phyloP scores from a whole-genome alignment of 192 early-diverging fungal species.

The Allomyces javanicus region DNA sequence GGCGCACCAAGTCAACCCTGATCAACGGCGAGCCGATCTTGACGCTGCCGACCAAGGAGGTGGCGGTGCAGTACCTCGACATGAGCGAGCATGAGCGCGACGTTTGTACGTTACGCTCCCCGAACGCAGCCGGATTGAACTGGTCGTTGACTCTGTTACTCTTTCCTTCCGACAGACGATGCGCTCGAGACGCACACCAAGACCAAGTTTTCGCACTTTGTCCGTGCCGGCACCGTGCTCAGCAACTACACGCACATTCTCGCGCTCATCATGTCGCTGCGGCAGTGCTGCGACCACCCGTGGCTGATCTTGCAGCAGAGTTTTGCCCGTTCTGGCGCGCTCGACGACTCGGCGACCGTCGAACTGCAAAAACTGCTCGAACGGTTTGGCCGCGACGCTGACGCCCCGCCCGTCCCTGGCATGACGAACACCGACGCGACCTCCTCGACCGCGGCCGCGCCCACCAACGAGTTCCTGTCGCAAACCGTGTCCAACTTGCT shows the following conservation, averaged over 20 bases:
- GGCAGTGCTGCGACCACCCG: slow-evolving; percentile 53
- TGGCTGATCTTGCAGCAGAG: slow-evolving; percentile 12
- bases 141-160: too few species aligned
- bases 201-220: slow-evolving; percentile 36
- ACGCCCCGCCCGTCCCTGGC: too few species aligned
- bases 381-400: too few species aligned
- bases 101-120: slow-evolving; percentile 15
- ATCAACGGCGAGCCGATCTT: slow-evolving; percentile 63
- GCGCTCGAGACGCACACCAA: slow-evolving; percentile 44
- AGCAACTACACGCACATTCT: slow-evolving; percentile 50
- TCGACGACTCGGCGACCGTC: too few species aligned
- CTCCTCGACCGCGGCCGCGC: too few species aligned
- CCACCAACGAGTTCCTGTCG: too few species aligned
- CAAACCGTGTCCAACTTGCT: too few species aligned
- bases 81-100: slow-evolving; percentile 42
- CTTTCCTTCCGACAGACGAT: slow-evolving; percentile 10
- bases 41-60: slow-evolving; percentile 41
- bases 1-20: slow-evolving; percentile 68
- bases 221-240: slow-evolving; percentile 35
- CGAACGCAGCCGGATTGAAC: too few species aligned
- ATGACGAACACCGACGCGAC: too few species aligned
- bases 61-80: slow-evolving; percentile 38
- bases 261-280: slow-evolving; percentile 36
- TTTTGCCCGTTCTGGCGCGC: too few species aligned
- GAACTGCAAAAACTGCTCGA: too few species aligned